Percentiles rank a stretch among this genome's conserved stretches.
These are phyloP conservation scores for Miscanthus sacchariflorus DNA, from an alignment of 202 grass and related monocot genomes.

Conservation along the genomic window DNA sequence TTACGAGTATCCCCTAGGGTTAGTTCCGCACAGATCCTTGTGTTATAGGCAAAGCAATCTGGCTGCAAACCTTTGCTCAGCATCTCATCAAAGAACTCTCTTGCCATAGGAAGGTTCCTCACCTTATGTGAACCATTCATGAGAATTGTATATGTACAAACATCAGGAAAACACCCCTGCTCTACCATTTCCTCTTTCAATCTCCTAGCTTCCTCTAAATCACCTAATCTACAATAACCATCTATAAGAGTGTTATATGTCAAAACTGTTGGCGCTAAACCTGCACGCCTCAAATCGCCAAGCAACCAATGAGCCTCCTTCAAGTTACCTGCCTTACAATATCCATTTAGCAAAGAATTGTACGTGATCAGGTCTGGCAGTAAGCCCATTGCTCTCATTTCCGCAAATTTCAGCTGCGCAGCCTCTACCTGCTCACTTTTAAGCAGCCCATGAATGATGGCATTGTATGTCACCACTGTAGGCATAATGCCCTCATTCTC, in stretches of 20 bases:
- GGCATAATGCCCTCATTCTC: conserved; percentile 57
- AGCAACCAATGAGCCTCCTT: conserved; percentile 63
- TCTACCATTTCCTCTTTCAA: conserved; percentile 75
- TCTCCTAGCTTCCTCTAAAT: conserved; percentile 65
- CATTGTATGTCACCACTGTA: conserved; percentile 75
- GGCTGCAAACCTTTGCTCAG: conserved; percentile 69
- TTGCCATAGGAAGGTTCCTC: conserved; percentile 69
- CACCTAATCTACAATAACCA: conserved; percentile 76
- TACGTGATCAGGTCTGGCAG: conserved; percentile 67
- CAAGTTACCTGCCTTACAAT: conserved; percentile 66
- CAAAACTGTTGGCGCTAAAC: conserved; percentile 58
- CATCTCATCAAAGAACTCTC: conserved; percentile 87
- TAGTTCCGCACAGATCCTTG: conserved; percentile 69
- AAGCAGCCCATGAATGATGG: conserved; percentile 71
- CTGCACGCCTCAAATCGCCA: conserved; percentile 62
- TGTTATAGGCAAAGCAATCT: conserved; percentile 80
- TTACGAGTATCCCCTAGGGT: conserved; percentile 55
- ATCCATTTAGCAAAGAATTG: conserved; percentile 74
- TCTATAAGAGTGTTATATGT: conserved; percentile 83
- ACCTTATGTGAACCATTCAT: conserved; percentile 76
- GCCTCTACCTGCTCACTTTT: conserved; percentile 59
- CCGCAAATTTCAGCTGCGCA: conserved; percentile 59
- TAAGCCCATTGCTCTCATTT: conserved; percentile 73
- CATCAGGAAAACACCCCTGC: conserved; percentile 59
- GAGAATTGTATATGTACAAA: conserved; percentile 89